Percentiles rank a stretch among this genome's conserved stretches.
These are phyloP conservation scores for Toxicodendron radicans DNA, from an alignment of 345 rosid genomes.

Conservation along the genomic window DNA sequence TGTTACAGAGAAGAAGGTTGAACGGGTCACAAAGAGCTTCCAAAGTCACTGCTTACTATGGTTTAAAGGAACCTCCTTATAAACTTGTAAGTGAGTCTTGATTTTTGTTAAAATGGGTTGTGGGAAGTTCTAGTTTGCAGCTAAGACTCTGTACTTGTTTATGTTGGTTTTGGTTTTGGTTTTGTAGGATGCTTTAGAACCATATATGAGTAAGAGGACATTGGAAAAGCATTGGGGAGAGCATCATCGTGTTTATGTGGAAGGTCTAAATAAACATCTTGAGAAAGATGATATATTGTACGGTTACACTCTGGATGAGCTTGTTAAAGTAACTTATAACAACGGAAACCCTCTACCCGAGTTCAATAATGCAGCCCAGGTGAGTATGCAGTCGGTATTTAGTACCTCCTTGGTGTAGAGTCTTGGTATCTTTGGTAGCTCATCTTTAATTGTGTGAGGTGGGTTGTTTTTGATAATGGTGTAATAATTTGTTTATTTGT, in stretches of 20 bases:
- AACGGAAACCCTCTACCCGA: constrained; percentile 80
- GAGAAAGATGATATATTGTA: constrained; percentile 60
- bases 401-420: background rate
- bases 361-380: constrained; percentile 93
- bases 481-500: background rate
- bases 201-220: constrained; percentile 72
- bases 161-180: background rate
- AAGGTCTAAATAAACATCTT: constrained; percentile 66
- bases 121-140: background rate
- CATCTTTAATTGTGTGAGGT: background rate
- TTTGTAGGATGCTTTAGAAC: constrained; percentile 83
- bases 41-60: constrained; percentile 62
- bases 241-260: constrained; percentile 67
- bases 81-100: constrained; percentile 58
- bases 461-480: constrained; percentile 1
- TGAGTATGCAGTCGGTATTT: constrained; percentile 1
- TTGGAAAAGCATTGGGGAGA: constrained; percentile 83
- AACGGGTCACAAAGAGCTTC: constrained; percentile 39
- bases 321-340: constrained; percentile 76
- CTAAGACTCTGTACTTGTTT: background rate
- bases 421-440: no score
- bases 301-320: constrained; percentile 86
- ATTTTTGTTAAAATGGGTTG: background rate
- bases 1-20: constrained; percentile 29
- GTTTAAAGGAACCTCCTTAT: constrained; percentile 86